Conservation (phyloP, 352 stramenopile genomes). For the Blastocystis hominis region DNA sequence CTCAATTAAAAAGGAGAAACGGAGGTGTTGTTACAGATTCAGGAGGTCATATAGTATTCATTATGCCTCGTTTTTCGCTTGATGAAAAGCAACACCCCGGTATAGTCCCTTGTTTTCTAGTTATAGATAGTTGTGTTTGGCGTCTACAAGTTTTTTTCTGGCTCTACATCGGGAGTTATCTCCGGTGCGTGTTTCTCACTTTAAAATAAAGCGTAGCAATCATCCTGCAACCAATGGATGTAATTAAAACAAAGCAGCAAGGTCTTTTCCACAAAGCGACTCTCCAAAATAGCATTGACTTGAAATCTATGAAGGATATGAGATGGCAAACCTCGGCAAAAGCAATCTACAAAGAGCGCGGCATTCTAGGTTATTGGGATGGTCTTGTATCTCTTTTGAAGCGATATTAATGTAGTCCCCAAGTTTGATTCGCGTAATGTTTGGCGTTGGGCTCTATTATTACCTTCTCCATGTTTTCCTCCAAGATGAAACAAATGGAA, state of each 20-base stretch:
- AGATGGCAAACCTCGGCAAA: slow-evolving; percentile 1
- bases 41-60: not conserved
- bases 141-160: slow-evolving; percentile 58
- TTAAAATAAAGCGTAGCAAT: not conserved
- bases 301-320: not conserved
- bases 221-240: slow-evolving; percentile 52
- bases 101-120: not conserved
- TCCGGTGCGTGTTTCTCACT: not conserved
- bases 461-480: slow-evolving; percentile 40
- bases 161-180: slow-evolving; percentile 30
- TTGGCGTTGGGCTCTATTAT: slow-evolving; percentile 54
- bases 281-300: not conserved
- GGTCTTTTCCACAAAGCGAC: slow-evolving; percentile 29
- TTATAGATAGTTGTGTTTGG: slow-evolving; percentile 16
- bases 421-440: slow-evolving; percentile 53
- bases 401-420: not conserved
- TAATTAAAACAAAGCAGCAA: slow-evolving; percentile 51
- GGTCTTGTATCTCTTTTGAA: not conserved
- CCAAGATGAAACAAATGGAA: slow-evolving; percentile 46
- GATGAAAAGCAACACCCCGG: slow-evolving; percentile 43
- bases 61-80: not conserved
- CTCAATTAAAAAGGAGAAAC: no score
- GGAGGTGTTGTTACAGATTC: no score
- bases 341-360: slow-evolving; percentile 46
- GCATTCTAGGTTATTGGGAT: slow-evolving; percentile 43